Conservation (phyloP, 2,329 filamentous ascomycete species). For the Exserohilum rostratum region DNA sequence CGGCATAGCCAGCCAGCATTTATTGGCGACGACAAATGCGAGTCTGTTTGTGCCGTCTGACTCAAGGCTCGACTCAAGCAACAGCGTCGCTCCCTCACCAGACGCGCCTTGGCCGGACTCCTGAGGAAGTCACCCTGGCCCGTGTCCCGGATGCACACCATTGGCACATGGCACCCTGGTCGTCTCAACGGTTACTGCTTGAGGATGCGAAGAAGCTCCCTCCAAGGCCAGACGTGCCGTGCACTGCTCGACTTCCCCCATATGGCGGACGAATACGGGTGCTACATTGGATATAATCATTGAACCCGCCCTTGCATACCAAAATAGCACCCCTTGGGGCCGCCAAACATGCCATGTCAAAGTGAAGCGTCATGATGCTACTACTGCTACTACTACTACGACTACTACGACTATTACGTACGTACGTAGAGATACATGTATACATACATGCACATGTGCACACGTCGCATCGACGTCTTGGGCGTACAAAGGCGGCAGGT, state of each 20-base stretch:
- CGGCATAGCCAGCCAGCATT: not conserved
- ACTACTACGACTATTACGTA: too few species aligned
- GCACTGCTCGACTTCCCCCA: slow-evolving; percentile 17
- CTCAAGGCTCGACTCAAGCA: slow-evolving; percentile 15
- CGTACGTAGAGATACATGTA: too few species aligned
- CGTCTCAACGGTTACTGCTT: slow-evolving; percentile 24
- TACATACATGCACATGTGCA: not conserved
- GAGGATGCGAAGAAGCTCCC: slow-evolving; percentile 15
- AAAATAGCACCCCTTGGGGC: slow-evolving; percentile 14
- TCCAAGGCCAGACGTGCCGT: slow-evolving; percentile 16
- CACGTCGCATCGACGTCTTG: not conserved
- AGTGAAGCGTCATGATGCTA: slow-evolving; percentile 24
- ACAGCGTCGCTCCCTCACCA: not conserved
- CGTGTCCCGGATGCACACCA: slow-evolving; percentile 22
- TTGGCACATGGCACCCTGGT: slow-evolving; percentile 48
- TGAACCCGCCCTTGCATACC: slow-evolving; percentile 36
- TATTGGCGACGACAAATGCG: not conserved
- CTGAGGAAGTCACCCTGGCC: slow-evolving; percentile 24
- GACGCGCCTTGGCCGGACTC: slow-evolving; percentile 17
- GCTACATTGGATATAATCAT: slow-evolving; percentile 30
- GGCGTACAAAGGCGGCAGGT: not conserved
- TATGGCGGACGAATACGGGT: slow-evolving; percentile 31
- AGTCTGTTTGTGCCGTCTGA: slow-evolving; percentile 11
- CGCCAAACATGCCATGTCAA: slow-evolving; percentile 13
- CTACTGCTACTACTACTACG: too few species aligned